Evolutionary conservation across 2,329 filamentous ascomycete species (phyloP).

Genomic region (Epichloe elymi): DNA sequence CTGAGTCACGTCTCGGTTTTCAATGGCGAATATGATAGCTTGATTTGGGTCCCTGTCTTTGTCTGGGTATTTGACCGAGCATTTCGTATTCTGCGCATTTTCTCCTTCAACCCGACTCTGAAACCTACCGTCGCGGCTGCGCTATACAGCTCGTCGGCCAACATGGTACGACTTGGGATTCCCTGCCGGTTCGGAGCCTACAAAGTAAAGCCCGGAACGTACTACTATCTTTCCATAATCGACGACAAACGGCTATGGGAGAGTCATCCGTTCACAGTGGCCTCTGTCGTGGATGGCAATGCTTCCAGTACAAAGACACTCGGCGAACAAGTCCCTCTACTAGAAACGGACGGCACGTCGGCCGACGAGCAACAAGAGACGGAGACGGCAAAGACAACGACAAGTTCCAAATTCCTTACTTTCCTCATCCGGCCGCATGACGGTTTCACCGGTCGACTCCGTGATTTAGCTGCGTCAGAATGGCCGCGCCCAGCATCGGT

Average conservation of each 20-base stretch:
- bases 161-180: conserved; percentile 29
- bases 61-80: conserved; percentile 38
- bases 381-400: not conserved
- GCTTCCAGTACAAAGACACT: conserved; percentile 8
- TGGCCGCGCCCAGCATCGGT: conserved; percentile 16
- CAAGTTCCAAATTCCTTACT: conserved; percentile 15
- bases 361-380: not conserved
- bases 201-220: conserved; percentile 26
- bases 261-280: conserved; percentile 37
- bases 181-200: conserved; percentile 22
- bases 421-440: conserved; percentile 34
- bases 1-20: conserved; percentile 39
- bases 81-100: conserved; percentile 28
- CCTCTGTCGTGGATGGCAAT: conserved; percentile 13
- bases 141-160: conserved; percentile 23
- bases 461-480: conserved; percentile 14
- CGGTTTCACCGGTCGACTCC: conserved; percentile 27
- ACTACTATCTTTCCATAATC: conserved; percentile 32
- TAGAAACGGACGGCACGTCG: conserved; percentile 11
- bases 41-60: conserved; percentile 34
- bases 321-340: conserved; percentile 20
- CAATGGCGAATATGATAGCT: conserved; percentile 30
- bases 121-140: conserved; percentile 23
- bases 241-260: conserved; percentile 30
- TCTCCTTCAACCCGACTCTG: conserved; percentile 25